Conservation (phyloP, 202 grass and related monocot species). For the Carex sylvatica region DNA sequence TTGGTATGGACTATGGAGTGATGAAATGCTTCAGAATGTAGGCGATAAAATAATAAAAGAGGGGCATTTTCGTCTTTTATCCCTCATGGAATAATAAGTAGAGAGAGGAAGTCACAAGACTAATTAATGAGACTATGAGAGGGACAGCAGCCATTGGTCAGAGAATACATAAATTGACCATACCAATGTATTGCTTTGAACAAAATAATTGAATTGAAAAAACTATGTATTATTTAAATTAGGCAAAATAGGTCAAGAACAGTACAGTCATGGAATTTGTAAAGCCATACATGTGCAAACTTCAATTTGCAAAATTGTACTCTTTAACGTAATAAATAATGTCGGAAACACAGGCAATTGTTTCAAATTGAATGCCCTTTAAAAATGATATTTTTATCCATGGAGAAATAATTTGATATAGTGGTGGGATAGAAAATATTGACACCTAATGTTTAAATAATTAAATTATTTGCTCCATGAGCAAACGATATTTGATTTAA, state of each 20-base stretch:
- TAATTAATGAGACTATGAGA: slow-evolving; percentile 1
- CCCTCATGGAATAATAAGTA: not conserved
- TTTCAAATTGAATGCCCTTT: not conserved
- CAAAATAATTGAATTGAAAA: slow-evolving; percentile 1
- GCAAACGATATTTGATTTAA: not conserved
- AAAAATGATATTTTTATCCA: not conserved
- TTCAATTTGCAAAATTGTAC: not conserved
- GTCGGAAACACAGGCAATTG: not conserved
- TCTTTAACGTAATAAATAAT: not conserved
- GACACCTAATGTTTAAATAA: no score
- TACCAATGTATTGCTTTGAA: slow-evolving; percentile 25
- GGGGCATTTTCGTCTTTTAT: not conserved
- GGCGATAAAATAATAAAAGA: not conserved
- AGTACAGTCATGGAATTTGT: not conserved
- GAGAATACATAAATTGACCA: slow-evolving; percentile 1
- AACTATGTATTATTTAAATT: not conserved
- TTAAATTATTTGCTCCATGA: not conserved
- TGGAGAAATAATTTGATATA: not conserved
- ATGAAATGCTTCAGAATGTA: slow-evolving; percentile 6
- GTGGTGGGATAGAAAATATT: not conserved
- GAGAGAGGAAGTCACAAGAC: slow-evolving; percentile 2
- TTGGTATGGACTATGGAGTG: slow-evolving; percentile 10
- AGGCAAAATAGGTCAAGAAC: not conserved
- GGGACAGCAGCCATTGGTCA: slow-evolving; percentile 26
- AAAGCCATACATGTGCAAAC: not conserved